Conservation (phyloP, 2,329 filamentous ascomycete species). For the Monilinia aucupariae region DNA sequence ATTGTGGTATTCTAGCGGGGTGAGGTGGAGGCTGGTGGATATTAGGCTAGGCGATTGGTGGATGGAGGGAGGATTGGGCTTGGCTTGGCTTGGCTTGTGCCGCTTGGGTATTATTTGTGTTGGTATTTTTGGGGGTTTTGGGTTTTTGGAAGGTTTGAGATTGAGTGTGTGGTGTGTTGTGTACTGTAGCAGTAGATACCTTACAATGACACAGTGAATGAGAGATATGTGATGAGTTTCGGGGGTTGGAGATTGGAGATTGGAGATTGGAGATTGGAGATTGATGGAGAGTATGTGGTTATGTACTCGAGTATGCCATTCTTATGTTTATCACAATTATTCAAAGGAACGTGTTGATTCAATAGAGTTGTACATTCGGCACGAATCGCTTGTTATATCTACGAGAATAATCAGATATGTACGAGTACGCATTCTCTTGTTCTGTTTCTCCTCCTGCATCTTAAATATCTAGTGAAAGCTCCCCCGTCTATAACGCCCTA, state of each 20-base stretch:
- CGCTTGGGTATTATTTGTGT: too few relatives aligned
- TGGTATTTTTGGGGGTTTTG: too few relatives aligned
- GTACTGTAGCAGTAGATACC: too few relatives aligned
- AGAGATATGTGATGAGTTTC: background rate
- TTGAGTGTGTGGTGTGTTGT: too few relatives aligned
- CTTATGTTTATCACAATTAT: background rate
- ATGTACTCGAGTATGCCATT: too few relatives aligned
- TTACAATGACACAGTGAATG: too few relatives aligned
- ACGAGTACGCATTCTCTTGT: background rate
- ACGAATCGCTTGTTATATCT: background rate
- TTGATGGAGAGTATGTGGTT: background rate
- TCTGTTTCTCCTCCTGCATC: background rate
- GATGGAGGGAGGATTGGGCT: too few relatives aligned
- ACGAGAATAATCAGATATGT: background rate
- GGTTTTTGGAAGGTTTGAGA: too few relatives aligned
- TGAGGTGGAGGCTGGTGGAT: background rate
- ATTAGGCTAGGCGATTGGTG: too few relatives aligned
- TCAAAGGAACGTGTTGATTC: background rate
- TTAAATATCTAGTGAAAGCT: too few relatives aligned
- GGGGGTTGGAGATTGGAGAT: background rate
- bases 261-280: background rate
- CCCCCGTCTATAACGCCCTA: background rate
- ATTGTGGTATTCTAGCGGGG: background rate
- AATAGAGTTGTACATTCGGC: background rate
- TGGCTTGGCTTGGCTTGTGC: too few relatives aligned